Base-by-base conservation (phyloP, 2,329 filamentous ascomycete species). In the Botrytis fabae region DNA sequence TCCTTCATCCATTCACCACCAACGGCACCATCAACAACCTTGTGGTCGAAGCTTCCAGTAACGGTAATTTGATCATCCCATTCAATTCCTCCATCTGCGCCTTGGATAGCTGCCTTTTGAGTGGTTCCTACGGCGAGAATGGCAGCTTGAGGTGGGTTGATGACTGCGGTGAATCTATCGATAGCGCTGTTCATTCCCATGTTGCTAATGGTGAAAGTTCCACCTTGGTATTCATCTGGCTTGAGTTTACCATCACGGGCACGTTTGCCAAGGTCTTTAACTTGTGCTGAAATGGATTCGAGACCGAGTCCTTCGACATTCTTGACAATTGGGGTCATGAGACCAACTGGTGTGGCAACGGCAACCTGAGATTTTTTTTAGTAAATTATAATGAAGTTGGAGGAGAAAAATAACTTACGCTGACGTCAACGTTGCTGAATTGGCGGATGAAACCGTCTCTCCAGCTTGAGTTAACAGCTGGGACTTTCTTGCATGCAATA, bases 151-250 rank as follows among this genome's bases (percentile, higher is more conserved):
- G 96, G 96, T 78, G 97, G 96, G 90, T 99, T 99, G 89, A 99
- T 97, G 81, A 99, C 93, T 78, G 96, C 96, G 70, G 96, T 98
- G 86, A 99, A 99, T 83, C 95, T 90, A 85, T 98, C 95, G 76
- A 99, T 92, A 69, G 96, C 95, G 65, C 91, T 82, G 89, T 99
- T 99, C 96, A 99, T 99, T 84, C 96, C 96, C 96, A 99, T 97
- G 90, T 99, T 99, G 86, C 93, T 97, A 85, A 99, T 98, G 84
- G 95, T 98, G 86, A 99, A 97, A 83, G 94, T 97, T 83, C 96
- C 96, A 73, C 96, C 96, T 88, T 98, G 95, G 90, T 97, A 99
- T 86, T 99, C 95, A 84, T 99, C 95, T 65, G 96, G 96, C 92
- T 98, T 98, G 80, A 99, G 92, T 91, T 98, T 99, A 85, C 93